phyloP scores from a whole-genome alignment of 2,329 filamentous ascomycete genomes.

The Ophiostoma angusticollis region DNA sequence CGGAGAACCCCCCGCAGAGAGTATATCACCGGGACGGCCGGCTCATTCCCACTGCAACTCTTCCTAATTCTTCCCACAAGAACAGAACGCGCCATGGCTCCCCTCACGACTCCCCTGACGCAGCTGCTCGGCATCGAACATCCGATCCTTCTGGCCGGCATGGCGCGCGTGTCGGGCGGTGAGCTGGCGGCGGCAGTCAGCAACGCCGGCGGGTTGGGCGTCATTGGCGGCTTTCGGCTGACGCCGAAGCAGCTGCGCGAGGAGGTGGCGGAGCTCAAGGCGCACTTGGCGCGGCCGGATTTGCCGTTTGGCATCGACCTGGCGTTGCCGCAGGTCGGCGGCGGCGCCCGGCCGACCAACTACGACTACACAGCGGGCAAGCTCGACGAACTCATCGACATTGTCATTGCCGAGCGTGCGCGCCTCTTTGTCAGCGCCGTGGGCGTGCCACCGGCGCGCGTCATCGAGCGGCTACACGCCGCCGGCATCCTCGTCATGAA shows the following conservation, averaged over 20 bases:
- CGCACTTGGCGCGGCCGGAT: constrained; percentile 48
- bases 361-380: constrained; percentile 90
- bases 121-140: constrained; percentile 71
- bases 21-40: no score
- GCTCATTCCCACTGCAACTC: no score
- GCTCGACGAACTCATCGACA: constrained; percentile 75
- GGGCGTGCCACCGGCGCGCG: constrained; percentile 62
- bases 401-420: constrained; percentile 74
- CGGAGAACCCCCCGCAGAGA: no score
- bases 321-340: constrained; percentile 79
- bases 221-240: constrained; percentile 60
- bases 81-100: constrained; percentile 12
- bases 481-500: constrained; percentile 86
- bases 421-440: constrained; percentile 78
- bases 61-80: neutral
- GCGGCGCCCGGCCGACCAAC: constrained; percentile 74
- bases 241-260: constrained; percentile 60
- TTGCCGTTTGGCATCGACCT: constrained; percentile 87
- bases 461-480: constrained; percentile 65
- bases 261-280: constrained; percentile 80
- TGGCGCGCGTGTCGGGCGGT: constrained; percentile 75
- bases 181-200: constrained; percentile 74
- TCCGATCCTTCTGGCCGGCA: constrained; percentile 84
- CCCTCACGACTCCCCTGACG: constrained; percentile 66
- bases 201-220: constrained; percentile 75